A percentile compares a stretch with the other conserved stretches of the same genome.
Evolutionary conservation across 768 basidiomycete genomes (phyloP).

Genomic region (Tulasnella sp.): DNA sequence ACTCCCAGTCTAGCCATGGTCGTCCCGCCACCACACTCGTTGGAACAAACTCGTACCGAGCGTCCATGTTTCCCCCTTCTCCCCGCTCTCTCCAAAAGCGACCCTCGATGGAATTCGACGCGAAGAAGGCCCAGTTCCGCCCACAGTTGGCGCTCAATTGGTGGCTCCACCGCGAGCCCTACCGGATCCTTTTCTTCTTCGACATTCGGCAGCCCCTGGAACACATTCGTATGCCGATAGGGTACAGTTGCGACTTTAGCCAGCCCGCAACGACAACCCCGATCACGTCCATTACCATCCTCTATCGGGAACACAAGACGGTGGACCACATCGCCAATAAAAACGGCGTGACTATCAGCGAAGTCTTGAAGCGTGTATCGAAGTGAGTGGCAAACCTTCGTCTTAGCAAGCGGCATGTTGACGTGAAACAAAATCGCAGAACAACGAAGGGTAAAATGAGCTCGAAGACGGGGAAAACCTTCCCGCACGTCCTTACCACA

Average conservation of each 20-base stretch:
- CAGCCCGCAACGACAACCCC: neutral
- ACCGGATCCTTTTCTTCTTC: neutral
- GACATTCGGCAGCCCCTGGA: neutral
- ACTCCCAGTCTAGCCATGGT: neutral
- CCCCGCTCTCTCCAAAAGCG: neutral
- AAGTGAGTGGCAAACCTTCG: neutral
- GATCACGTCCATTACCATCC: neutral
- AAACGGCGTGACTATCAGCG: neutral
- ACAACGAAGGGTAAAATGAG: neutral
- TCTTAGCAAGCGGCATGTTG: neutral
- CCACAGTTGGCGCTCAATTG: neutral
- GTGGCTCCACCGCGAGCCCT: constrained; percentile 1
- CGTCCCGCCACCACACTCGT: neutral
- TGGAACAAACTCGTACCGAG: neutral
- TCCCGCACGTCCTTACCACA: neutral
- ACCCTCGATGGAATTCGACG: neutral
- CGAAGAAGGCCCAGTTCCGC: neutral
- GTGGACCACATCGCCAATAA: neutral
- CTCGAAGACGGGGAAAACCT: neutral
- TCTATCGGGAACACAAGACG: neutral
- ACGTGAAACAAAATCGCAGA: neutral
- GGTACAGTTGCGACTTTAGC: neutral
- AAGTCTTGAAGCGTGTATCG: neutral
- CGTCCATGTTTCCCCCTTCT: neutral
- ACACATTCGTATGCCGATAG: neutral